Evolutionary conservation across 2,329 filamentous ascomycete species (phyloP), one percentile per base, ranked within the genome.

Genomic region (Incumbomyces lentus): DNA sequence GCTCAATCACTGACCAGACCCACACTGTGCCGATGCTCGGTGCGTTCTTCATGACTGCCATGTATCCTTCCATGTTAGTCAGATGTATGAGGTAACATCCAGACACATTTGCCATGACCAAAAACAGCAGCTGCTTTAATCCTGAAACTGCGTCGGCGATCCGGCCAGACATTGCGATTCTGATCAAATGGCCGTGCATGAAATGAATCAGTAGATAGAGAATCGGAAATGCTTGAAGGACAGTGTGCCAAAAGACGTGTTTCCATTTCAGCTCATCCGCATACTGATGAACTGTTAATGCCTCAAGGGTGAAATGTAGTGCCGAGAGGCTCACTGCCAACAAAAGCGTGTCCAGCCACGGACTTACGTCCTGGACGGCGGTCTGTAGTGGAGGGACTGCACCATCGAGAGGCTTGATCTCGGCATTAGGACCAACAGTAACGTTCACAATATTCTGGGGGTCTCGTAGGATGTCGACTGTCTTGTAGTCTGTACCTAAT

Each of bases 1-100:
- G 75, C 68, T 98, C 92, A 39, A 96, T 74, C 17, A 96, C 82
- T 29, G 84, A 80, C 88, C 90, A 96, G 3, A 96, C 76, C 89
- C 90, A 96, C 14, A 96, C 64, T 34, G 86, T 90, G 0, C 87
- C 92, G 12, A 95, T 64, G 4, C 88, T 81, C n/a, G 92, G 92
- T 0, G 88, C 84, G 52, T 79, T 81, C 69, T 95, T 93, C 86
- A 96, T 89, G 16, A 94, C 81, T 6, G 84, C 84, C 56, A 93
- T 79, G 59, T 95, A 96, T 3, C 82, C 79, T 54, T 81, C 78
- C 26, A 71, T 74, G 59, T 95, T 96, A 19, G 84, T 87, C 44
- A 89, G 79, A 55, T 85, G 72, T 40, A 96, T 81, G 52, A 95
- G 70, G 63, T 87, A 89, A 65, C 81, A 86, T 1, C 92, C 92